Conservation (phyloP, 2,329 filamentous ascomycete genomes). For the Karstenula rhodostoma region DNA sequence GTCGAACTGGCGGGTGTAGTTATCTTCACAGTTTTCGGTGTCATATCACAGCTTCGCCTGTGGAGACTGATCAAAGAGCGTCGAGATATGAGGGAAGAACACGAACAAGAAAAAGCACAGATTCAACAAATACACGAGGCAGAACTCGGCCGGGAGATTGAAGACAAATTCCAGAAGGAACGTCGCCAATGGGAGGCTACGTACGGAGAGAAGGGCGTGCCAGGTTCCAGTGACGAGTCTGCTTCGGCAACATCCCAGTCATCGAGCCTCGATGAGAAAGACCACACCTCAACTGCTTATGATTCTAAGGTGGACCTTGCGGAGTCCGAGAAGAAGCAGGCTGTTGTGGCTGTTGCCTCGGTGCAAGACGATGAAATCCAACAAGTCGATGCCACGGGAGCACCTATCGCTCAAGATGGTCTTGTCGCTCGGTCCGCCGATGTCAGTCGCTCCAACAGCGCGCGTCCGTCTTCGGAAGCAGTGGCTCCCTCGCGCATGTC, state of each 20-base stretch:
- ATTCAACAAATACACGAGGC: conserved; percentile 72
- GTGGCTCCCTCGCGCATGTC: conserved; percentile 8
- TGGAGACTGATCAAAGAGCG: conserved; percentile 78
- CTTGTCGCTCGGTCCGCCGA: conserved; percentile 7
- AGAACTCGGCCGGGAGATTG: conserved; percentile 71
- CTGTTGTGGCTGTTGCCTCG: conserved; percentile 63
- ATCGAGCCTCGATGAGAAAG: conserved; percentile 44
- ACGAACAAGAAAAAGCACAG: conserved; percentile 62
- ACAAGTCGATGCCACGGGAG: conserved; percentile 42
- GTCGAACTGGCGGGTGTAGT: conserved; percentile 84
- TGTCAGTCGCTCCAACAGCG: conserved; percentile 17
- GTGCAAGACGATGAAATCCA: conserved; percentile 58
- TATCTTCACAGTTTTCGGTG: conserved; percentile 75
- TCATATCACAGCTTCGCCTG: conserved; percentile 84
- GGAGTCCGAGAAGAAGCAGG: conserved; percentile 44
- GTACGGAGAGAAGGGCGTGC: conserved; percentile 69
- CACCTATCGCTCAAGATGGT: conserved; percentile 28
- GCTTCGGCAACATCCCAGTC: conserved; percentile 46
- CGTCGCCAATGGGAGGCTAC: conserved; percentile 77
- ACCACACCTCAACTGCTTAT: conserved; percentile 53
- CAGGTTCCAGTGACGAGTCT: conserved; percentile 62
- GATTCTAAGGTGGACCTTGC: conserved; percentile 58
- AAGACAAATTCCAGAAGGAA: conserved; percentile 68
- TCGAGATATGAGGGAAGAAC: conserved; percentile 55
- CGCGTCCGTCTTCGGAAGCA: conserved; percentile 17